Evolutionary conservation across 2,329 filamentous ascomycete species (phyloP).

Genomic region (Pseudogymnoascus sp.): DNA sequence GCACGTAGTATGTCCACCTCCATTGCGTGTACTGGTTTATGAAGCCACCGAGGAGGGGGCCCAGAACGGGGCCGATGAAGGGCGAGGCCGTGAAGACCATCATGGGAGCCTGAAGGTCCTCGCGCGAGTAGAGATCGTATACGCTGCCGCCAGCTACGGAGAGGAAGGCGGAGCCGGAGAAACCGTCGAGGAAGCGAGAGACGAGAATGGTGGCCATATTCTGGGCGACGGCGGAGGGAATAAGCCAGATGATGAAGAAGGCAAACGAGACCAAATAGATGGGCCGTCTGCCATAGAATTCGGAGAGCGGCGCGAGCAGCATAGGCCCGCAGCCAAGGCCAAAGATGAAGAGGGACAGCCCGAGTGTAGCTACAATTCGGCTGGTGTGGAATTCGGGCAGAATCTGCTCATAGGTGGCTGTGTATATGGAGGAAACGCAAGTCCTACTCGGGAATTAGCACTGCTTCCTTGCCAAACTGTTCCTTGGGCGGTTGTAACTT

Average conservation of each 20-base stretch:
- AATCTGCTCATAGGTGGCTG: slow-evolving; percentile 71
- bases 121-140: slow-evolving; percentile 64
- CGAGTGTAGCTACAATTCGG: slow-evolving; percentile 66
- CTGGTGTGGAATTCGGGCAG: slow-evolving; percentile 65
- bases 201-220: slow-evolving; percentile 78
- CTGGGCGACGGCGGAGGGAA: slow-evolving; percentile 71
- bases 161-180: slow-evolving; percentile 61
- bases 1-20: slow-evolving; percentile 77
- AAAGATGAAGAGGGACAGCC: slow-evolving; percentile 74
- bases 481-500: slow-evolving; percentile 35
- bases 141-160: slow-evolving; percentile 79
- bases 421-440: slow-evolving; percentile 82
- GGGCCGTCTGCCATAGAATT: slow-evolving; percentile 74
- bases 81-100: slow-evolving; percentile 64
- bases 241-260: slow-evolving; percentile 70
- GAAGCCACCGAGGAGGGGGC: slow-evolving; percentile 64
- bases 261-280: slow-evolving; percentile 71
- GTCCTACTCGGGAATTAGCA: slow-evolving; percentile 46
- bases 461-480: background rate
- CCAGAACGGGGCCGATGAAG: slow-evolving; percentile 53
- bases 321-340: slow-evolving; percentile 55
- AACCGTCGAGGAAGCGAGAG: slow-evolving; percentile 67
- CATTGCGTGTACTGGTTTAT: slow-evolving; percentile 70
- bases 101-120: slow-evolving; percentile 73
- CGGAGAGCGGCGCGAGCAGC: slow-evolving; percentile 45